Conservation (phyloP, 148 eudicot species). For the Rhododendron vialii region DNA sequence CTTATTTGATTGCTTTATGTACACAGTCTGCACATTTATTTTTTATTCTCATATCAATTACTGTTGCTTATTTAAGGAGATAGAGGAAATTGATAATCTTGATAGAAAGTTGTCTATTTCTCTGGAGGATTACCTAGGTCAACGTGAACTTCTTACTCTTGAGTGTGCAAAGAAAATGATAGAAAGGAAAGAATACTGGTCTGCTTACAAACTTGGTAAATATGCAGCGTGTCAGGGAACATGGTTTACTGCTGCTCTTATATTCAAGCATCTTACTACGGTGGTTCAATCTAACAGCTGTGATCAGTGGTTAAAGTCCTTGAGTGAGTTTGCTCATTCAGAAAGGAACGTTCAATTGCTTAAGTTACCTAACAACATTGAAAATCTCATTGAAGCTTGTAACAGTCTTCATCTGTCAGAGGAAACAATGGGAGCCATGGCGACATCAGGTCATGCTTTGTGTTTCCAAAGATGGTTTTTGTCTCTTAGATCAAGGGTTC, state of each 20-base stretch:
- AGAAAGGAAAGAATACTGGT: constrained; percentile 56
- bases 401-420: constrained; percentile 36
- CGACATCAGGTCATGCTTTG: constrained; percentile 27
- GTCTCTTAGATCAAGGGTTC: constrained; percentile 50
- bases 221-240: constrained; percentile 65
- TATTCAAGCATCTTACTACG: constrained; percentile 48
- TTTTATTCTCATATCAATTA: constrained; percentile 32
- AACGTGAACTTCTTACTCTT: constrained; percentile 25
- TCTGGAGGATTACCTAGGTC: constrained; percentile 24
- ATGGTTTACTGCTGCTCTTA: constrained; percentile 60
- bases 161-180: constrained; percentile 50
- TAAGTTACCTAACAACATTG: constrained; percentile 28
- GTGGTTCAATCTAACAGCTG: constrained; percentile 43
- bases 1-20: constrained; percentile 50
- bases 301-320: constrained; percentile 56
- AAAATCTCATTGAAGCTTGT: constrained; percentile 34
- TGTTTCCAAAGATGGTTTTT: constrained; percentile 75
- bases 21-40: constrained; percentile 38
- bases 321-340: constrained; percentile 42
- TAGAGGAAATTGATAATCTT: constrained; percentile 15
- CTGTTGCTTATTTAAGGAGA: constrained; percentile 17
- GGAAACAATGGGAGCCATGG: constrained; percentile 40
- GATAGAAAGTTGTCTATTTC: constrained; percentile 11
- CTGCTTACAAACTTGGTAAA: constrained; percentile 64
- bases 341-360: constrained; percentile 48